Evolutionary conservation across 2,329 filamentous ascomycete genomes (phyloP), one percentile per base, ranked within the genome.

Genomic region (Coniochaeta sp.): DNA sequence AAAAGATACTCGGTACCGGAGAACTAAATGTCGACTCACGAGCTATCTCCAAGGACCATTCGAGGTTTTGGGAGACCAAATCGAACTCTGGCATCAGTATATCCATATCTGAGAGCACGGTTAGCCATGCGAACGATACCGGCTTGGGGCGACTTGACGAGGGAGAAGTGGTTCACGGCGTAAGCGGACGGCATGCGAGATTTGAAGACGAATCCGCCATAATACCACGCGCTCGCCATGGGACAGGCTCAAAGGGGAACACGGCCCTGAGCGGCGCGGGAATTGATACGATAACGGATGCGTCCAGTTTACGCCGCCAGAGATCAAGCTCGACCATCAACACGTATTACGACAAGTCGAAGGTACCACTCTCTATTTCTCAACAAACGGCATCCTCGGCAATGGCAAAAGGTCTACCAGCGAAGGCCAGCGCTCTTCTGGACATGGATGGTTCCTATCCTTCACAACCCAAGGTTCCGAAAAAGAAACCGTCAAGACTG

Each of bases 321-420:
- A 74, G 76, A 54, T 85, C 83, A 1, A 78, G 74, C 40, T 83
- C 82, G 5, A 84, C 82, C n/a, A 77, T 84, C 61, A 74, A 74
- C 34, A 82, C 81, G 0, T 82, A 79, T 70, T 85, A 85, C 68
- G 82, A 85, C 70, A 80, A 81, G 66, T 69, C 79, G 6, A 83
- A 82, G 65, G 75, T 81, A 56, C 81, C 82, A 12, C 74, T 85
- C 6, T 76, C 80, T n/a, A 79, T 84, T 62, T 83, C 82, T 1
- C 82, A 84, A 65, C 82, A 85, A 67, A 84, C 83, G 0, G 84
- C 82, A 0, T 79, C 76, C 50, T 83, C 82, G 1, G 79, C 81
- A 62, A 85, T 85, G 77, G 81, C 82, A 24, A 84, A 81, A 64
- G 81, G 81, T 3, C 68, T 79, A 6, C 80, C 81, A 0, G 67